phyloP scores from a whole-genome alignment of 2,329 filamentous ascomycete species.

The Arachnopeziza araneosa region DNA sequence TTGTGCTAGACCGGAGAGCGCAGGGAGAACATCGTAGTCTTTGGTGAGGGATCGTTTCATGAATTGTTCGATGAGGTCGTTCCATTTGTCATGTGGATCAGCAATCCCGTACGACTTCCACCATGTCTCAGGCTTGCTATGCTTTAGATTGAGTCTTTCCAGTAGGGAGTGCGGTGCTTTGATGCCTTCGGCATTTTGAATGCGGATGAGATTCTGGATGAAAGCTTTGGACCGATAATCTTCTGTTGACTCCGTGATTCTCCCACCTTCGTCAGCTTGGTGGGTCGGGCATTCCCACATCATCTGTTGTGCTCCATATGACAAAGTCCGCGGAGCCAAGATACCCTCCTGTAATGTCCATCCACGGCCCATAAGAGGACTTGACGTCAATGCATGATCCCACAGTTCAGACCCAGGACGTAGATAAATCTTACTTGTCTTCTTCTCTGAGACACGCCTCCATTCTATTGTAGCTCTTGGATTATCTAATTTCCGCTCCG shows the following conservation, averaged over 20 bases:
- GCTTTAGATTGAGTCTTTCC: constrained; percentile 1
- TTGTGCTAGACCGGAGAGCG: constrained; percentile 19
- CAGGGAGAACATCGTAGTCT: constrained; percentile 16
- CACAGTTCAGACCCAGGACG: constrained; percentile 16
- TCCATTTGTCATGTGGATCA: constrained; percentile 9
- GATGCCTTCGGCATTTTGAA: not conserved
- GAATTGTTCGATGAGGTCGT: constrained; percentile 15
- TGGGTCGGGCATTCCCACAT: constrained; percentile 17
- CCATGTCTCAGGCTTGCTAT: constrained; percentile 11
- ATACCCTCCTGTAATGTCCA: constrained; percentile 19
- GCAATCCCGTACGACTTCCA: constrained; percentile 12
- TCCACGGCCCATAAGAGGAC: constrained; percentile 12
- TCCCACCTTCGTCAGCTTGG: constrained; percentile 16
- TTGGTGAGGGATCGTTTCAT: constrained; percentile 16
- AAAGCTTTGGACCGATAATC: constrained; percentile 17
- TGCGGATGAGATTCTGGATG: constrained; percentile 12
- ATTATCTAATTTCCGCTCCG: constrained; percentile 2
- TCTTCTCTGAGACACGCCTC: not conserved
- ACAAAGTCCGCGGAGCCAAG: constrained; percentile 14
- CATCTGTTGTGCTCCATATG: constrained; percentile 18
- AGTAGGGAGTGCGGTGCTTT: constrained; percentile 1
- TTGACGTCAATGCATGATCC: constrained; percentile 14
- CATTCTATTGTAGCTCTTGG: constrained; percentile 7
- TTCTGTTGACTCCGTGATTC: constrained; percentile 12
- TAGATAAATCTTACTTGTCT: constrained; percentile 9